Conservation (phyloP, 2,329 filamentous ascomycete species). For the Fusarium virguliforme region DNA sequence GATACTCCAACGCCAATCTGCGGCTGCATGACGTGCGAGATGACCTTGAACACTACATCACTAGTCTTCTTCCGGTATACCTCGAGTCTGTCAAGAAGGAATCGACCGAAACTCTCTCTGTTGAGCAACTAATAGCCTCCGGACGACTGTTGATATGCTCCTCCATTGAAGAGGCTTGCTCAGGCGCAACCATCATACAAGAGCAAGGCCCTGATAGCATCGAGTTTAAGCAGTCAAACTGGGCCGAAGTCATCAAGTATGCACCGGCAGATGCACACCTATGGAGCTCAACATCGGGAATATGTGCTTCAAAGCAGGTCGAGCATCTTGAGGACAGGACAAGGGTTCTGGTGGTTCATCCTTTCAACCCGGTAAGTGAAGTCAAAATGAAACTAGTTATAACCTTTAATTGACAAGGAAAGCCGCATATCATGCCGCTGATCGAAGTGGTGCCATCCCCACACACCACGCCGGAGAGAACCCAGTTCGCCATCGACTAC, state of each 20-base stretch:
- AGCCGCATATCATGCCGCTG: slow-evolving; percentile 45
- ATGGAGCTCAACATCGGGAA: slow-evolving; percentile 43
- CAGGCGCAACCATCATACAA: slow-evolving; percentile 30
- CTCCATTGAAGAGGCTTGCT: slow-evolving; percentile 32
- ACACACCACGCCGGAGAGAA: slow-evolving; percentile 16
- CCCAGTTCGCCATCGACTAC: slow-evolving; percentile 36
- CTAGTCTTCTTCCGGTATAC: slow-evolving; percentile 29
- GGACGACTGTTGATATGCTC: slow-evolving; percentile 30
- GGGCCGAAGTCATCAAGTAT: slow-evolving; percentile 22
- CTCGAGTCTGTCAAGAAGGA: slow-evolving; percentile 29
- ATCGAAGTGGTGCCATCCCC: slow-evolving; percentile 42
- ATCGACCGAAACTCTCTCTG: fast-evolving
- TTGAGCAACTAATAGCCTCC: background rate
- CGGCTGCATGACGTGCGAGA: slow-evolving; percentile 35
- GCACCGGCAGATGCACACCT: slow-evolving; percentile 18
- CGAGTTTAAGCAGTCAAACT: slow-evolving; percentile 41
- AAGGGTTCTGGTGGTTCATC: slow-evolving; percentile 38
- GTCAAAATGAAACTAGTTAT: too few species aligned
- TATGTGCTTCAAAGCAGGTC: slow-evolving; percentile 35
- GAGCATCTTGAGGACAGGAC: slow-evolving; percentile 33
- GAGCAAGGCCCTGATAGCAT: slow-evolving; percentile 44
- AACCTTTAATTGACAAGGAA: background rate
- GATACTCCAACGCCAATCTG: slow-evolving; percentile 33
- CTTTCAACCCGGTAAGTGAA: slow-evolving; percentile 35
- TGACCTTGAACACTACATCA: slow-evolving; percentile 37